Conservation (phyloP, 345 rosid species). For the Zanthoxylum bungeanum region DNA sequence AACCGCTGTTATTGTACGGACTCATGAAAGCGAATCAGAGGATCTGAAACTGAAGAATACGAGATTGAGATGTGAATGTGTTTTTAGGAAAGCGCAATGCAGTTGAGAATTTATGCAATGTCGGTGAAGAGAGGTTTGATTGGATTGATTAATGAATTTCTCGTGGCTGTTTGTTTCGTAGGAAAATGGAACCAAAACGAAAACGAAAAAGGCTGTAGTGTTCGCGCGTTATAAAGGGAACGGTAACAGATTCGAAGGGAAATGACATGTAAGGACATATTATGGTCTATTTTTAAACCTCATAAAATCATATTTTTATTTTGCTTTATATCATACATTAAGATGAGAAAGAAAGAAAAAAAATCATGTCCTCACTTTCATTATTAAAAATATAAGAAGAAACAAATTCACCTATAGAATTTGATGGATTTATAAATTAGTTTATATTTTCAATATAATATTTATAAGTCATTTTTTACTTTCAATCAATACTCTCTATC, state of each 20-base stretch:
- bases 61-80: neutral
- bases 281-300: neutral
- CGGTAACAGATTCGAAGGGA: neutral
- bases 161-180: constrained; percentile 13
- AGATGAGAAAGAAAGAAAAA: too few relatives aligned
- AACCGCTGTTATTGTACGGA: constrained; percentile 68
- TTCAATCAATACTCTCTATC: too few relatives aligned
- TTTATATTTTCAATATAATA: too few relatives aligned
- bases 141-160: neutral
- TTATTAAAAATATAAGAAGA: too few relatives aligned
- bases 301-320: neutral
- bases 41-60: neutral
- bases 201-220: neutral
- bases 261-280: neutral
- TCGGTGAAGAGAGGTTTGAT: neutral
- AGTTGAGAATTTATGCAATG: neutral
- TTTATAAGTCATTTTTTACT: too few relatives aligned
- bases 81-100: neutral
- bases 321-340: neutral
- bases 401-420: too few relatives aligned
- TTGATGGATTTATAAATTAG: too few relatives aligned
- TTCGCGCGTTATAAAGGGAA: constrained; percentile 9
- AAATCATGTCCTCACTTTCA: too few relatives aligned
- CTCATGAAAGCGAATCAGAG: constrained; percentile 48
- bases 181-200: constrained; percentile 11